phyloP scores from a whole-genome alignment of 2,329 filamentous ascomycete genomes.

The Emydomyces testavorans region DNA sequence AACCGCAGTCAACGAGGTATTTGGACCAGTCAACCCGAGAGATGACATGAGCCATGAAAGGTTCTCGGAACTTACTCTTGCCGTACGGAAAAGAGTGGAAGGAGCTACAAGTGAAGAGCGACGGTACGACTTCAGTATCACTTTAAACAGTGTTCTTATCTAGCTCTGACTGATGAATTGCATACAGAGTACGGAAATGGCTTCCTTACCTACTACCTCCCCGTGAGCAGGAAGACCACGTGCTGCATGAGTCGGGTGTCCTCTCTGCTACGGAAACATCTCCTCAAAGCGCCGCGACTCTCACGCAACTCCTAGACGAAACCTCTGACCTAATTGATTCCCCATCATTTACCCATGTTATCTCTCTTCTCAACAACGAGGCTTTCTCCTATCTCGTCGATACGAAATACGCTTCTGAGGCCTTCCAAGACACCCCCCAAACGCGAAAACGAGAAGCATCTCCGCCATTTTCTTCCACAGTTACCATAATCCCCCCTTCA shows the following conservation, averaged over 20 bases:
- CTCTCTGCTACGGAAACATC: slow-evolving; percentile 32
- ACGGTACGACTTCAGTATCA: slow-evolving; percentile 30
- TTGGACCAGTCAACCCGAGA: slow-evolving; percentile 75
- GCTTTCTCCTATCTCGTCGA: slow-evolving; percentile 78
- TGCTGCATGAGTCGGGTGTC: slow-evolving; percentile 78
- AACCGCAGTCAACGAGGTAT: slow-evolving; percentile 75
- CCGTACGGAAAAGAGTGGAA: slow-evolving; percentile 77
- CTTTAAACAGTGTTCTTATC: slow-evolving; percentile 19
- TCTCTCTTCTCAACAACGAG: slow-evolving; percentile 74
- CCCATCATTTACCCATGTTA: slow-evolving; percentile 74
- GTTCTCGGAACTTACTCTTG: slow-evolving; percentile 66
- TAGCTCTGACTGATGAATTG: slow-evolving; percentile 8
- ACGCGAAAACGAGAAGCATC: slow-evolving; percentile 39
- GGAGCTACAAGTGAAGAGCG: slow-evolving; percentile 55
- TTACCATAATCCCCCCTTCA: slow-evolving; percentile 30
- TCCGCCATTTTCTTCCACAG: slow-evolving; percentile 33
- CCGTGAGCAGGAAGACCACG: slow-evolving; percentile 63
- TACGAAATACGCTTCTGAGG: slow-evolving; percentile 63
- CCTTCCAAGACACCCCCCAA: slow-evolving; percentile 50
- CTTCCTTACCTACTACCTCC: slow-evolving; percentile 73
- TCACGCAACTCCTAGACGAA: slow-evolving; percentile 83
- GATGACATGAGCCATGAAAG: slow-evolving; percentile 74
- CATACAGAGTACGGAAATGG: slow-evolving; percentile 53
- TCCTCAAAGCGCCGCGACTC: slow-evolving; percentile 36
- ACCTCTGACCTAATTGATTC: slow-evolving; percentile 93